These are phyloP conservation scores for Spinellus fusiger DNA, from an alignment of 192 early-diverging fungal genomes.

Conservation along the genomic window DNA sequence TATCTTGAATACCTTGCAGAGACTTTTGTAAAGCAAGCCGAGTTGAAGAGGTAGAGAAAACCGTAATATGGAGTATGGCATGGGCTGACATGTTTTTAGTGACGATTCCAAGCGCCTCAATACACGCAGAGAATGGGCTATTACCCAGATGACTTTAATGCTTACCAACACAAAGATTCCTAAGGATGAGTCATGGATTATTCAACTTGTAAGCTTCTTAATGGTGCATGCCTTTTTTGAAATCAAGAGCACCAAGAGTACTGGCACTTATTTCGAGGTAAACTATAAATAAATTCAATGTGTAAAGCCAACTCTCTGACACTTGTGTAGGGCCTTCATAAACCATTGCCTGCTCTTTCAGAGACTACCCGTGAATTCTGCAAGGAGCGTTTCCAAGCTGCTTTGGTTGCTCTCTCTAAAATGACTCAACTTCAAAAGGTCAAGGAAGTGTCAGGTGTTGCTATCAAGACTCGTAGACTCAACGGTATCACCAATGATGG, in stretches of 20 bases:
- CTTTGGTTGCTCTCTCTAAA: conserved; percentile 65
- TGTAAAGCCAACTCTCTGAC: neutral
- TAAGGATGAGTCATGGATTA: conserved; percentile 71
- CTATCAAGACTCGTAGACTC: conserved; percentile 34
- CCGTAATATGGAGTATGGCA: neutral
- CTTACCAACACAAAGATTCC: conserved; percentile 67
- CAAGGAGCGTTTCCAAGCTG: conserved; percentile 50
- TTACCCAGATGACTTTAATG: conserved; percentile 77
- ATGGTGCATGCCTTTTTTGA: conserved; percentile 70
- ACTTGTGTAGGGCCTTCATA: neutral
- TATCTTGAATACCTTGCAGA: conserved; percentile 72
- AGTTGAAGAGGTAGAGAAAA: conserved; percentile 13
- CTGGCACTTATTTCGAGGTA: conserved; percentile 38
- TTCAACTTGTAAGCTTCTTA: conserved; percentile 59
- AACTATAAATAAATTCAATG: neutral
- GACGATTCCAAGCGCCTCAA: conserved; percentile 37
- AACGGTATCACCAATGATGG: conserved; percentile 54
- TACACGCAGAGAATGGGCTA: conserved; percentile 66
- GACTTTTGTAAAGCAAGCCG: conserved; percentile 53
- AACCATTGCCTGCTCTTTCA: conserved; percentile 53
- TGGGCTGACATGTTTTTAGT: conserved; percentile 22
- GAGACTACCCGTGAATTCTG: conserved; percentile 52
- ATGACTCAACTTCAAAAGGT: conserved; percentile 36
- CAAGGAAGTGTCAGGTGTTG: conserved; percentile 18
- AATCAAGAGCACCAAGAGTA: conserved; percentile 40